Conservation (phyloP, 1,284 basidiomycete genomes). For the Pterulicium gracile region DNA sequence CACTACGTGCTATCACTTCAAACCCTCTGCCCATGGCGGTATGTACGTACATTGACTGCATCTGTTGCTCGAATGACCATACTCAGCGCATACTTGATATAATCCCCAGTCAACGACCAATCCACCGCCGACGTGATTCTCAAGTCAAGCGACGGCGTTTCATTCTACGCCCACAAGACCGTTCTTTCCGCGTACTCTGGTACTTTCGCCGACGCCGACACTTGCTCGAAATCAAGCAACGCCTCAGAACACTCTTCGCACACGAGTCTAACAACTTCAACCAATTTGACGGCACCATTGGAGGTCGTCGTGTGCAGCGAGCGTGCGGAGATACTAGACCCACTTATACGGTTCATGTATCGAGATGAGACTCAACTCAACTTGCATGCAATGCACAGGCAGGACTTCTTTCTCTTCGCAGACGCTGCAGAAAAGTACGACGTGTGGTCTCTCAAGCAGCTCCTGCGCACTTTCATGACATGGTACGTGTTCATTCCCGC, state of each 20-base stretch:
- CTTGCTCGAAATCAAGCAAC: too few species aligned
- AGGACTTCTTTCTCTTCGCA: background rate
- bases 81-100: too few species aligned
- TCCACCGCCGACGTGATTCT: background rate
- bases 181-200: background rate
- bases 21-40: too few species aligned
- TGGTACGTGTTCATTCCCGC: too few species aligned
- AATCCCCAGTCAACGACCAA: too few species aligned
- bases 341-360: background rate
- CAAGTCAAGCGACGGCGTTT: background rate
- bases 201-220: background rate
- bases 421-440: background rate
- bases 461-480: background rate
- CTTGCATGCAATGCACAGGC: background rate
- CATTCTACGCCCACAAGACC: background rate
- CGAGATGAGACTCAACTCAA: background rate
- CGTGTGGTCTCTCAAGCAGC: background rate
- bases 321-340: background rate
- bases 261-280: too few species aligned
- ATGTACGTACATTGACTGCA: too few species aligned
- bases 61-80: too few species aligned
- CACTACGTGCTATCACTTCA: too few species aligned
- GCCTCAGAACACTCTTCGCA: too few species aligned
- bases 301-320: background rate
- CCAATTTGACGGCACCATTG: too few species aligned